Conservation (phyloP, 169 alveolate genomes). For the Cryptosporidium xiaoi region DNA sequence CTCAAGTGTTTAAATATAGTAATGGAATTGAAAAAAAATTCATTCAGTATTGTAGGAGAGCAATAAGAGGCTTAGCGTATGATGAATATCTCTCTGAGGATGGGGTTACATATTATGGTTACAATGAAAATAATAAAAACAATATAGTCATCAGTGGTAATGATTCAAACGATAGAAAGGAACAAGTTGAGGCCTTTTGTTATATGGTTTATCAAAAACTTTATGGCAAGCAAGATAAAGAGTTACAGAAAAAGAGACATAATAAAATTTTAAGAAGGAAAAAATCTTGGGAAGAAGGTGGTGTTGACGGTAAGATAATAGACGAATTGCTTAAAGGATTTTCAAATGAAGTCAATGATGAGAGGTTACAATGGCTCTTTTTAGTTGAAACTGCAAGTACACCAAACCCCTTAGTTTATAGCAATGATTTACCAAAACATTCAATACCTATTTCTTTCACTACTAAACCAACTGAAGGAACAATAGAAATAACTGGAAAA, state of each 20-base stretch:
- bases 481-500: slow-evolving; percentile 50
- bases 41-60: slow-evolving; percentile 63
- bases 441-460: slow-evolving; percentile 67
- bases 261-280: slow-evolving; percentile 9
- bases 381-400: slow-evolving; percentile 63
- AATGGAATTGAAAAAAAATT: slow-evolving; percentile 52
- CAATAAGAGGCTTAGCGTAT: slow-evolving; percentile 64
- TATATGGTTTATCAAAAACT: slow-evolving; percentile 51
- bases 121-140: slow-evolving; percentile 45
- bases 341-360: slow-evolving; percentile 61
- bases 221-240: slow-evolving; percentile 34
- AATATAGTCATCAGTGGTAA: slow-evolving; percentile 54
- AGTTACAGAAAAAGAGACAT: slow-evolving; percentile 36
- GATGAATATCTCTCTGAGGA: slow-evolving; percentile 62
- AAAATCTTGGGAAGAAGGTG: slow-evolving; percentile 72
- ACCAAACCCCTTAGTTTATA: slow-evolving; percentile 59
- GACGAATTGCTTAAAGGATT: slow-evolving; percentile 39
- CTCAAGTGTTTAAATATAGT: slow-evolving; percentile 55
- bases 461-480: slow-evolving; percentile 46
- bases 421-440: slow-evolving; percentile 48
- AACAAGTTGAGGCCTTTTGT: slow-evolving; percentile 69
- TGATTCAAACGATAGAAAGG: slow-evolving; percentile 57
- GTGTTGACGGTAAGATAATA: slow-evolving; percentile 31
- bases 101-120: slow-evolving; percentile 50
- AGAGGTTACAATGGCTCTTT: slow-evolving; percentile 70